Evolutionary conservation across 768 basidiomycete genomes (phyloP), one percentile per base, ranked within the genome.

Genomic region (Leucosporidium yakuticum): DNA sequence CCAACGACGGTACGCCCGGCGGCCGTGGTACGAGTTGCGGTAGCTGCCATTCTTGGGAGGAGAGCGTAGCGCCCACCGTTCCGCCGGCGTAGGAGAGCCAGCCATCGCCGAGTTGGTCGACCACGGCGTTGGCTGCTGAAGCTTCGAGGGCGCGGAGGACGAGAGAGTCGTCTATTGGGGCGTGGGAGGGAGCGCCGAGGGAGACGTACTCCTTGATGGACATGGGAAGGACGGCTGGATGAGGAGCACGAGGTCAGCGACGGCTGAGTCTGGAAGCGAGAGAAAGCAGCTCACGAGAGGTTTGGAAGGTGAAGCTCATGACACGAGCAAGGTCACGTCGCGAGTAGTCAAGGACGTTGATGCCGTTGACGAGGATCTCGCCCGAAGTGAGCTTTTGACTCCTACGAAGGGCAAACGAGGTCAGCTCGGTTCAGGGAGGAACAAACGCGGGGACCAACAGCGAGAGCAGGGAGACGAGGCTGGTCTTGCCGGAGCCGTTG

Each of bases 291-390:
- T n/a, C n/a, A 58, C 57, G 57, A 34, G 57, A 56, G 4, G 62
- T 25, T 39, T 69, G 68, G 55, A 69, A 69, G 21, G 61, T 36
- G 58, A 69, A 55, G 27, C 65, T 68, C 68, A 69, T 69, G 4
- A 36, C 8, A 6, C 27, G 48, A 20, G 56, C 51, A 5, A 69
- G 49, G 31, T 60, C 63, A 7, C 25, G 25, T 17, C 64, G 23
- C 20, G 27, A 36, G 48, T 69, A 69, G 23, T n/a, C 27, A 0
- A 39, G 44, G 31, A 69, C 65, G 25, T 49, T 39, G 31, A 34
- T 31, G 23, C 68, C 64, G 49, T 69, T 69, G 47, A 69, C 65
- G 12, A 65, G 34, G 25, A 69, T 69, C 34, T 50, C 32, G 21
- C 68, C 68, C 34, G 32, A 27, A 21, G n/a, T 32, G 25, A 47